Evolutionary conservation across 495 filamentous ascomycete genomes (phyloP), one percentile per base, ranked within the genome.

Genomic region (Daldinia concentrica): DNA sequence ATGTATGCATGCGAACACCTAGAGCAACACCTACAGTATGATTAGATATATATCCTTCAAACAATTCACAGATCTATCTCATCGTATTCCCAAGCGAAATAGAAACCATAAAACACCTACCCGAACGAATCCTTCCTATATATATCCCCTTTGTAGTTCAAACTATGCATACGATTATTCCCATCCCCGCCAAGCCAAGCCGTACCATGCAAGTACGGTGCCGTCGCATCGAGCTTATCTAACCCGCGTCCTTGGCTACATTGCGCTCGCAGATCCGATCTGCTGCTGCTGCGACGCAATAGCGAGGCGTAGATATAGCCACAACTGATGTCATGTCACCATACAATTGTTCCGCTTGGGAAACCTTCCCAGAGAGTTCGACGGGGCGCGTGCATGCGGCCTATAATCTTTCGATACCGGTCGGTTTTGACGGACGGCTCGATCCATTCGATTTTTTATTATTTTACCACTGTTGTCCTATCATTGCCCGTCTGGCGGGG

Each of bases 201-300:
- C 26, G 26, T 27, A 27, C 26, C 24, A 27, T 54, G 51, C 51
- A 54, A 30, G 55, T 0, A 12, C 29, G 24, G 32, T 59, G 36
- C 22, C 37, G 37, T 59, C 19, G 57, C 26, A 59, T 59, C 37
- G 57, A 59, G 57, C 34, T 43, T 59, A 59, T 43, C 36, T 59
- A 43, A 14, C 54, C 30, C n/a, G 12, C 17, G 27, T 58, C 50
- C 27, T 54, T 27, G 50, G 24, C 50, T 30, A 17, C 26, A 30
- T 54, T 26, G 27, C n/a, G 29, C 17, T 57, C 29, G 54, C 29
- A 59, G 57, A 59, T 59, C 57, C 12, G 57, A 58, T 58, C 55
- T 41, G 24, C 36, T 19, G 5, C 30, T 26, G 37, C 36, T 59
- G 22, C 57, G 19, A 59, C 57, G 57, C 57, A 59, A 43, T 39